Conservation (phyloP, 2,329 filamentous ascomycete genomes). For the Phialophora expanda region DNA sequence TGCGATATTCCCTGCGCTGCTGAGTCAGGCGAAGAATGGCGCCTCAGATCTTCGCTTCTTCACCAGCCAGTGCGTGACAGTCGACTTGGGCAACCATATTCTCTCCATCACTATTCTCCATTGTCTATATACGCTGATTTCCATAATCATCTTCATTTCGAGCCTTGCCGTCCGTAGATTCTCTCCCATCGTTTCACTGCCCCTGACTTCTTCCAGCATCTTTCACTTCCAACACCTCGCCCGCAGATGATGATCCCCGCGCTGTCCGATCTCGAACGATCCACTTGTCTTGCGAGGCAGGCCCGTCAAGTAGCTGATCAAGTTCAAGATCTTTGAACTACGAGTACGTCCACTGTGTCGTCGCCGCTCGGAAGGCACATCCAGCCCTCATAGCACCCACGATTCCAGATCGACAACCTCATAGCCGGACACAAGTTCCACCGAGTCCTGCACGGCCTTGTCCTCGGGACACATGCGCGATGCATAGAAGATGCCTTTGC, state of each 20-base stretch:
- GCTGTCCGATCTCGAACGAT: slow-evolving; percentile 9
- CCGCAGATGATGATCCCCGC: slow-evolving; percentile 14
- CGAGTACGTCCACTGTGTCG: slow-evolving; percentile 1
- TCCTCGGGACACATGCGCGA: slow-evolving; percentile 14
- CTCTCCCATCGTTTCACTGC: background rate
- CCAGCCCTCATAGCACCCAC: background rate
- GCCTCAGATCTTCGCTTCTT: background rate
- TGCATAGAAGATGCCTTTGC: slow-evolving; percentile 34
- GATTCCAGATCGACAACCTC: background rate
- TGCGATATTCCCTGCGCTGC: background rate
- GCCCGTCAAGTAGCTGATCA: background rate
- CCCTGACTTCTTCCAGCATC: background rate
- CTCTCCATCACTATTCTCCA: slow-evolving; percentile 5
- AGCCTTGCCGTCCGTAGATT: background rate
- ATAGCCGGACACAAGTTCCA: background rate
- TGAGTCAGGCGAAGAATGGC: background rate
- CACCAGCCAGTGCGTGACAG: slow-evolving; percentile 1
- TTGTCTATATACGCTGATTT: background rate
- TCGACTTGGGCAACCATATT: slow-evolving; percentile 11
- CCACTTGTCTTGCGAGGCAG: slow-evolving; percentile 6
- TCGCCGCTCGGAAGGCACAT: background rate
- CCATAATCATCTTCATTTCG: background rate
- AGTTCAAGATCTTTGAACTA: background rate
- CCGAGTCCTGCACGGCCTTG: slow-evolving; percentile 4
- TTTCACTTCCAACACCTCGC: background rate